A percentile compares a stretch with the other conserved stretches of the same genome.
Conservation (phyloP, 768 basidiomycete species). For the Exidia glandulosa region DNA sequence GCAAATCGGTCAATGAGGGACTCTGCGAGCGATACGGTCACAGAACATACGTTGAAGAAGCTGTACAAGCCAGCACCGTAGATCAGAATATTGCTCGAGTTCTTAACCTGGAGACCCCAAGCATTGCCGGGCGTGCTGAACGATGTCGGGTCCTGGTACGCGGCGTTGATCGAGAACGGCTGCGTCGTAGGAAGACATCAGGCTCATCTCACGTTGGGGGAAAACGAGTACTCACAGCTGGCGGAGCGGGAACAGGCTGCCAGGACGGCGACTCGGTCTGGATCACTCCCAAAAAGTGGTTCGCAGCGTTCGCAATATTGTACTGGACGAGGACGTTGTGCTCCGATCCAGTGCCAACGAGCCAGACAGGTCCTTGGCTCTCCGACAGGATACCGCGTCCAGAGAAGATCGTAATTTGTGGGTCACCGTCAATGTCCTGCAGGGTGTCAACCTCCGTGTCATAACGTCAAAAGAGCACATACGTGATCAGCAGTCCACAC, state of each 20-base stretch:
- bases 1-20: not conserved
- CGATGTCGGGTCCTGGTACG: constrained; percentile 36
- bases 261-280: constrained; percentile 41
- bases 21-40: not conserved
- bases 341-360: constrained; percentile 66
- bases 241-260: constrained; percentile 47
- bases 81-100: constrained; percentile 45
- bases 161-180: not conserved
- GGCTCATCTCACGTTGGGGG: no score
- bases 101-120: constrained; percentile 45
- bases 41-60: constrained; percentile 44
- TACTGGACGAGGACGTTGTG: constrained; percentile 65
- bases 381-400: constrained; percentile 71
- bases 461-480: not conserved
- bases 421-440: constrained; percentile 53
- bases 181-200: no score
- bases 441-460: not conserved
- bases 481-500: constrained; percentile 36
- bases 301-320: constrained; percentile 44
- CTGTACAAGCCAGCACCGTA: constrained; percentile 64
- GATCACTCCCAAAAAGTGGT: constrained; percentile 61
- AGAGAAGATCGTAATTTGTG: constrained; percentile 43
- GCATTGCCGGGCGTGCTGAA: constrained; percentile 26
- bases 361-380: constrained; percentile 67
- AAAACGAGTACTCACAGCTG: no score